Base-by-base conservation (phyloP, 331 rosid genomes). In the Pyrus hybrid region DNA sequence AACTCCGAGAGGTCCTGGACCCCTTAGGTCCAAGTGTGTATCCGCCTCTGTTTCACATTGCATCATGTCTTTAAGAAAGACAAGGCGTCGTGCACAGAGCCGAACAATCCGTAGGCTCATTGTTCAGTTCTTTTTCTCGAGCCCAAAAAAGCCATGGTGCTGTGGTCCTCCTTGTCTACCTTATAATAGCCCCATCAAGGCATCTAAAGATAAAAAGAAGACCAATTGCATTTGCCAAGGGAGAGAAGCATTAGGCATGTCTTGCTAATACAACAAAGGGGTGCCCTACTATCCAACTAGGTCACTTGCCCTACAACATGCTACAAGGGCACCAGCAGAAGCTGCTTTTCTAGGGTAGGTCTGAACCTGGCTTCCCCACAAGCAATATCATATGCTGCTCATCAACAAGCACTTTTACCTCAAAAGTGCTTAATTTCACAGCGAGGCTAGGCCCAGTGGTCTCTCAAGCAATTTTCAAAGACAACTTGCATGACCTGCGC, bases 401-500 rank as follows among this genome's bases (percentile, higher is more conserved):
- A 58, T 35, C 73, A 79, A 71, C 73, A 71, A 56, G 75, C 77
- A 57, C 30, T 33, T 53, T 47, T 29, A 54, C 54, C 63, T 25
- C 32, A 10, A 25, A 25, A 61, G 35, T 47, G 71, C 43, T 12
- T 21, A 35, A 20, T 22, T 32, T 6, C 5, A 67, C 14, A 37
- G 45, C 20, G 29, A 18, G 67, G 51, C 35, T 25, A 22, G 56
- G 66, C 56, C 77, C 72, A 63, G 20, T 16, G 61, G 60, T 37
- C 74, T 49, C 45, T 26, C 12, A 22, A 62, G 51, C 77, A 71
- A 78, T 26, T 78, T 41, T 72, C 53, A 70, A 68, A 51, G 65
- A 76, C 91, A 77, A 74, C 81, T 75, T 56, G 74, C 49, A 54
- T 65, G 74, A 79, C 49, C 79, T 47, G 70, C 60, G 58, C 60